Conservation (phyloP, 352 stramenopile genomes). For the Pythium aphanidermatum region DNA sequence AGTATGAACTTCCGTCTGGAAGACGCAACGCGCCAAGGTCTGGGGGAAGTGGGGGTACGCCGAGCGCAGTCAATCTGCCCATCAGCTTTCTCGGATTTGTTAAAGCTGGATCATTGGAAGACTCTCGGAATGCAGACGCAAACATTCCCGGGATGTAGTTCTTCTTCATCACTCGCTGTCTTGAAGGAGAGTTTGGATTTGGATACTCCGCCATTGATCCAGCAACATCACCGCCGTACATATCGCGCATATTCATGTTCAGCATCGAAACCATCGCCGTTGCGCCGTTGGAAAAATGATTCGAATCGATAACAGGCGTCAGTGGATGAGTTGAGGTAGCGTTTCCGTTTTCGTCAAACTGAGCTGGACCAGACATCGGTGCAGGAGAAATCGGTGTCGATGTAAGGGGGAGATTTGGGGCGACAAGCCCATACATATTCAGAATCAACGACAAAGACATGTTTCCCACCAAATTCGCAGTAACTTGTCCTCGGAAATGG, state of each 20-base stretch:
- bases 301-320: conserved; percentile 42
- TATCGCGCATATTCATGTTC: conserved; percentile 77
- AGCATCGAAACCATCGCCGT: conserved; percentile 66
- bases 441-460: conserved; percentile 69
- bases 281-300: conserved; percentile 49
- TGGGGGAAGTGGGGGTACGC: conserved; percentile 89
- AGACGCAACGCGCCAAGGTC: conserved; percentile 83
- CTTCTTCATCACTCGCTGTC: conserved; percentile 55
- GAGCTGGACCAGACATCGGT: background rate
- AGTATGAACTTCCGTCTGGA: conserved; percentile 55
- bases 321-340: conserved; percentile 5
- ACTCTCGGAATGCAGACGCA: conserved; percentile 26
- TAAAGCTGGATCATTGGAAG: conserved; percentile 75
- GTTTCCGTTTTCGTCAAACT: conserved; percentile 18
- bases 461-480: conserved; percentile 51
- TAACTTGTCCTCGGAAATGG: conserved; percentile 8
- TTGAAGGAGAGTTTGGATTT: conserved; percentile 47
- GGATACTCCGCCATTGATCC: conserved; percentile 49
- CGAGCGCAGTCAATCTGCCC: conserved; percentile 87
- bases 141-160: conserved; percentile 17
- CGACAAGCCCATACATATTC: conserved; percentile 80
- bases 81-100: conserved; percentile 81
- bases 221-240: conserved; percentile 64
- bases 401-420: conserved; percentile 54
- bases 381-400: conserved; percentile 28